Conservation (phyloP, 2,329 filamentous ascomycete genomes). For the Sclerotinia sclerotiorum region DNA sequence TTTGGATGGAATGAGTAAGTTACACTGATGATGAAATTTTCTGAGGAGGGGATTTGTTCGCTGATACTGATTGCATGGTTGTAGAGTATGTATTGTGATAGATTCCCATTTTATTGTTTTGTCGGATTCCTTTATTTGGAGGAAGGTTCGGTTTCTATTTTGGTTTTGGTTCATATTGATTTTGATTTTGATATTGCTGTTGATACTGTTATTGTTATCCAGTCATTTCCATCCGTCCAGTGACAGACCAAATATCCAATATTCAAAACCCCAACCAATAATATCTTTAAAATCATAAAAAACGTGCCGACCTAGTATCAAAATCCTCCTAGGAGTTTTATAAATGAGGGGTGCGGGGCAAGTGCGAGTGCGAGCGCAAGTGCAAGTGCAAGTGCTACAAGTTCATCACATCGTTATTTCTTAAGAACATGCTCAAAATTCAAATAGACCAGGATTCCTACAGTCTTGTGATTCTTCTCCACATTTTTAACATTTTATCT, state of each 20-base stretch:
- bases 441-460: not conserved
- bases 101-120: not conserved
- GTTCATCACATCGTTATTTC: slow-evolving; percentile 3
- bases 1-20: not conserved
- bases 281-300: not conserved
- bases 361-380: not conserved
- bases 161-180: not conserved
- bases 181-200: not conserved
- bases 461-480: slow-evolving; percentile 13
- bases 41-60: not conserved
- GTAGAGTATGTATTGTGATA: not conserved
- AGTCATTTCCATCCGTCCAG: slow-evolving; percentile 11
- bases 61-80: not conserved
- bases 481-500: not conserved
- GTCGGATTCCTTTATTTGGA: not conserved
- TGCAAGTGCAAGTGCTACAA: not conserved
- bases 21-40: not conserved
- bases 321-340: not conserved
- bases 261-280: not conserved
- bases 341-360: slow-evolving; percentile 5
- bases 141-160: not conserved
- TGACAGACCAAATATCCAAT: slow-evolving; percentile 6
- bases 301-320: not conserved
- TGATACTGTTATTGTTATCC: not conserved
- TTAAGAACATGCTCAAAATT: not conserved